Evolutionary conservation across 164 flowering plant species (phyloP).

Genomic region (Aristolochia fimbriata): DNA sequence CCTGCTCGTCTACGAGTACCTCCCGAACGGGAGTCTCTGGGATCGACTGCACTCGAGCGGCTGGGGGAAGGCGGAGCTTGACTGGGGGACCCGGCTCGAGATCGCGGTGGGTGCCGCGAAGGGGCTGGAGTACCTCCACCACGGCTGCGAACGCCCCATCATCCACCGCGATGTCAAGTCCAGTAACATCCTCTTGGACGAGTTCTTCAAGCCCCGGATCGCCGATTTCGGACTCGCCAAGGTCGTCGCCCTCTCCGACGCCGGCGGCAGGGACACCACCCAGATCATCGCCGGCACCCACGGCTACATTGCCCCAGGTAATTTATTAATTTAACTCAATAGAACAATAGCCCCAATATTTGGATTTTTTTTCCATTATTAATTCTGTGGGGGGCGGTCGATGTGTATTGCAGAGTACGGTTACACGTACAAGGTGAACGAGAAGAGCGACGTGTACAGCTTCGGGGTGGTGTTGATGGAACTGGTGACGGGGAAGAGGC

Average conservation of each 20-base stretch:
- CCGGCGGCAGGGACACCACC: constrained; percentile 20
- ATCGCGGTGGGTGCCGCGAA: constrained; percentile 70
- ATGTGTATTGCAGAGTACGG: constrained; percentile 44
- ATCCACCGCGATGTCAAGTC: constrained; percentile 63
- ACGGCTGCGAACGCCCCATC: constrained; percentile 49
- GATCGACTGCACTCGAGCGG: constrained; percentile 40
- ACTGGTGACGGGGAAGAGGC: constrained; percentile 58
- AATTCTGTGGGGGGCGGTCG: too few species aligned
- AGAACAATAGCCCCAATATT: not conserved
- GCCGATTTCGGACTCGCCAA: constrained; percentile 68
- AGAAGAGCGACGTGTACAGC: constrained; percentile 76
- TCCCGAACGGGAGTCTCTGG: constrained; percentile 77
- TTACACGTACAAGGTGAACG: constrained; percentile 44
- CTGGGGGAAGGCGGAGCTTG: constrained; percentile 27
- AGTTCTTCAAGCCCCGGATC: constrained; percentile 40
- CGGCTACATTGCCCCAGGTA: constrained; percentile 81
- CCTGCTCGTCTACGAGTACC: constrained; percentile 64
- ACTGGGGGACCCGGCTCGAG: constrained; percentile 46
- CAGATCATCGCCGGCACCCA: constrained; percentile 47
- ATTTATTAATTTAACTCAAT: not conserved
- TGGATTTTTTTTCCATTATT: not conserved
- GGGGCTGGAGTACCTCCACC: constrained; percentile 74
- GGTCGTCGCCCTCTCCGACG: constrained; percentile 25
- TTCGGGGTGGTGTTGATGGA: constrained; percentile 77
- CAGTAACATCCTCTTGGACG: constrained; percentile 57